Evolutionary conservation across 495 filamentous ascomycete genomes (phyloP), one percentile per base, ranked within the genome.

Genomic region (Penicillium taxi): DNA sequence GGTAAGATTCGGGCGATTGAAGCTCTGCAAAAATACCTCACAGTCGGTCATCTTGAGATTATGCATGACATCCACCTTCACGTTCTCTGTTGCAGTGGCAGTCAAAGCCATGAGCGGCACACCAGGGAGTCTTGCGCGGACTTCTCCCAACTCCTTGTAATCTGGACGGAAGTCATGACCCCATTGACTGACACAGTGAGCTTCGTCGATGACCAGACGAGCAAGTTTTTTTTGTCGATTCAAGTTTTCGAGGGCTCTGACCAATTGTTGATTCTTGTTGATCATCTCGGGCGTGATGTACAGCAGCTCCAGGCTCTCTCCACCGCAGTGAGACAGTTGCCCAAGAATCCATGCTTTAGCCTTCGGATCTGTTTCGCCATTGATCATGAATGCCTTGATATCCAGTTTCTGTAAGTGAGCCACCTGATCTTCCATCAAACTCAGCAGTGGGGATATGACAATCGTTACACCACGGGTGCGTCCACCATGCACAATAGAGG

Each of bases 221-320:
- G 91, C 91, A 9, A 99, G 74, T 41, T 75, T 82, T 5, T 68
- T 59, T 18, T 75, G 75, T 12, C 44, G 44, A 43, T 91, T 70
- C 13, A 99, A 73, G 6, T 62, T 58, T 24, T 72, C 54, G 16
- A 99, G 61, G 6, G 65, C 69, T 36, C 63, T 67, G 25, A 77
- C 56, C 54, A 96, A 75, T 3, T 51, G 47, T 29, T 69, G 52
- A 52, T 75, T 96, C 48, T 85, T 93, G 53, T 68, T 84, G 19
- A 96, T 70, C 93, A 96, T 96, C 57, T 99, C 91, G 0, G 91
- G 91, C 0, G 91, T 96, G 26, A 96, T 81, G 44, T 96, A 99
- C 7, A 99, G 77, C 17, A 96, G 61, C 52, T 94, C 81, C 35
- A 96, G 64, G 32, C 69, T 67, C 38, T 93, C 83, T 0, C 80